Percentiles rank a stretch among this genome's conserved stretches.
Conservation (phyloP, 2,329 filamentous ascomycete genomes). For the Stagonosporopsis cucurbitacearum region DNA sequence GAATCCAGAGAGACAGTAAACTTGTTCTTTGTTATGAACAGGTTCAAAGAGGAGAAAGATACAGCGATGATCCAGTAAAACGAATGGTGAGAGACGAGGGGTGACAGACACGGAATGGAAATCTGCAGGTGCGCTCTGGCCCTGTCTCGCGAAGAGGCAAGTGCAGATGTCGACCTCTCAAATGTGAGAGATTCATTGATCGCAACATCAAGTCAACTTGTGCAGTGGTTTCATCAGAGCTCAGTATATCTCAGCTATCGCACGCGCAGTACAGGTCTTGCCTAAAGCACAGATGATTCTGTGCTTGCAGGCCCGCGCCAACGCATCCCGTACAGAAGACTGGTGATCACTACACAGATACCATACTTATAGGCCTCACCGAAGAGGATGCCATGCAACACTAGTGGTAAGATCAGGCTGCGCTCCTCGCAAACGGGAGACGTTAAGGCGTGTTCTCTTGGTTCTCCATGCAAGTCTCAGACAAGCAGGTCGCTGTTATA, state of each 20-base stretch:
- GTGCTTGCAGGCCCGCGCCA: neutral
- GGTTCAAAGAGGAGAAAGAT: no score
- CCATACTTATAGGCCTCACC: no score
- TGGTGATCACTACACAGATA: no score
- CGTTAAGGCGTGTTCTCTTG: no score
- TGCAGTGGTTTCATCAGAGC: neutral
- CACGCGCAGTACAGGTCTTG: neutral
- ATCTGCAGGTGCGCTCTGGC: constrained; percentile 23
- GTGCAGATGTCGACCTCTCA: constrained; percentile 8
- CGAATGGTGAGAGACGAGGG: neutral
- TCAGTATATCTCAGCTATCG: neutral
- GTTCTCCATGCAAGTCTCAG: no score
- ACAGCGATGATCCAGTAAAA: neutral
- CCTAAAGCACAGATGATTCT: neutral
- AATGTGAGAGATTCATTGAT: neutral
- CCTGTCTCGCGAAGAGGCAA: constrained; percentile 22
- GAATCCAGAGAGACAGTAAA: neutral
- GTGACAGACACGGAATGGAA: constrained; percentile 4
- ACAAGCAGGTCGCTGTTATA: no score
- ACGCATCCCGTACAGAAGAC: no score
- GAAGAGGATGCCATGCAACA: no score
- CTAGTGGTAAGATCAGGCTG: no score
- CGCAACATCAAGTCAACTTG: neutral
- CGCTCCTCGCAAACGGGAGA: no score
- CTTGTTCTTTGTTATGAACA: no score